Conservation (phyloP, 768 basidiomycete genomes). For the Pleurotus ostreatus region DNA sequence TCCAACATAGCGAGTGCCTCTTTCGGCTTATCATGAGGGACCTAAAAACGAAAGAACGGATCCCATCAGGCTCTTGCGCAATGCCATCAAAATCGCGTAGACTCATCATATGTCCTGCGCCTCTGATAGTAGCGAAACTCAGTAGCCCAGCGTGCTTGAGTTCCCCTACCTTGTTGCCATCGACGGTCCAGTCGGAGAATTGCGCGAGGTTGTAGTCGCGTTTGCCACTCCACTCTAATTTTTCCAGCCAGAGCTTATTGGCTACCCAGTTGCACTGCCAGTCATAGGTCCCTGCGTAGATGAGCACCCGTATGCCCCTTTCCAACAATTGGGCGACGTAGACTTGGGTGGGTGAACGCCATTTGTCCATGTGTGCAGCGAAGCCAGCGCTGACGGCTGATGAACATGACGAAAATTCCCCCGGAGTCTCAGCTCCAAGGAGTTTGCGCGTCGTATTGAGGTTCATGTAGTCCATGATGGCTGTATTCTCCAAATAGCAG, state of each 20-base stretch:
- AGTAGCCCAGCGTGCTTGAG: constrained; percentile 31
- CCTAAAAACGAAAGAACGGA: constrained; percentile 24
- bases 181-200: constrained; percentile 57
- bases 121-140: constrained; percentile 51
- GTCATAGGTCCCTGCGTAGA: constrained; percentile 73
- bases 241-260: constrained; percentile 73
- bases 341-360: constrained; percentile 50
- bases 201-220: constrained; percentile 42
- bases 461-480: constrained; percentile 54
- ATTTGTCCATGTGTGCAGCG: constrained; percentile 57
- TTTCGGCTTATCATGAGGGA: constrained; percentile 57
- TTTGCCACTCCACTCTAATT: constrained; percentile 68
- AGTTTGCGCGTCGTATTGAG: constrained; percentile 42
- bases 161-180: constrained; percentile 44
- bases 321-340: constrained; percentile 71
- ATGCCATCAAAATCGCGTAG: constrained; percentile 13
- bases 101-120: constrained; percentile 64
- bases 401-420: constrained; percentile 59
- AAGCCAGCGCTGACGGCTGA: constrained; percentile 46
- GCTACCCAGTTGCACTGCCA: constrained; percentile 82
- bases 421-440: constrained; percentile 51
- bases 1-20: constrained; percentile 57
- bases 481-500: constrained; percentile 30
- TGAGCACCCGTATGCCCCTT: constrained; percentile 68
- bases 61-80: neutral